Evolutionary conservation across 331 rosid genomes (phyloP), one percentile per base, ranked within the genome.

Genomic region (Telfairia occidentalis): DNA sequence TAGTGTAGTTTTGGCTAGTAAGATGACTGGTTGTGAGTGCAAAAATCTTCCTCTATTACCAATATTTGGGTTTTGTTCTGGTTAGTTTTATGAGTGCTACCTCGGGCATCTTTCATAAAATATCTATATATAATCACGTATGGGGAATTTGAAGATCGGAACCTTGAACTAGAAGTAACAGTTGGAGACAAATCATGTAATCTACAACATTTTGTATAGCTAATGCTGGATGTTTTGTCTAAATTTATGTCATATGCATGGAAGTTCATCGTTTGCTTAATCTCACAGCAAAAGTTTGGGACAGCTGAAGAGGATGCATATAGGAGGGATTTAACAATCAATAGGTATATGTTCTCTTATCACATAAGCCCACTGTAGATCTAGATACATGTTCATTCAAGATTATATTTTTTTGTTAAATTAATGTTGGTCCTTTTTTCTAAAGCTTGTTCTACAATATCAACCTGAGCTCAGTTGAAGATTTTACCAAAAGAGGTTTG

Each of bases 261-360:
- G 21, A 19, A 53, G 42, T 18, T 40, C 78, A 72, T 76, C 46
- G 12, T 74, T 74, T 71, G 12, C 50, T 73, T 37, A 29, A 83
- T 78, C 58, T 79, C 66, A 73, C 89, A 94, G 98, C 97, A 91
- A 85, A 88, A 79, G 5, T 89, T 82, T 86, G 97, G 97, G 84
- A 84, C 97, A 34, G 83, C 98, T 19, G 87, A 91, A 82, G 90
- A 91, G 81, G 98, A 94, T 91, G 97, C 98, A 3, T 88, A 87
- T 82, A 88, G 98, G 86, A 89, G 96, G 87, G 98, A 91, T 86
- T 83, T 94, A 80, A 94, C 96, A 64, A 94, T 94, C 70, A 94
- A 94, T 86, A 94, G 98, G 96, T 90, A 78, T 60, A 18, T 77
- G 66, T 81, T 37, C 79, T 57, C 29, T 21, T 71, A 28, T 42